Evolutionary conservation across 805 yeast species (phyloP), one percentile per base, ranked within the genome.

Genomic region (Komagataella kurtzmanii): DNA sequence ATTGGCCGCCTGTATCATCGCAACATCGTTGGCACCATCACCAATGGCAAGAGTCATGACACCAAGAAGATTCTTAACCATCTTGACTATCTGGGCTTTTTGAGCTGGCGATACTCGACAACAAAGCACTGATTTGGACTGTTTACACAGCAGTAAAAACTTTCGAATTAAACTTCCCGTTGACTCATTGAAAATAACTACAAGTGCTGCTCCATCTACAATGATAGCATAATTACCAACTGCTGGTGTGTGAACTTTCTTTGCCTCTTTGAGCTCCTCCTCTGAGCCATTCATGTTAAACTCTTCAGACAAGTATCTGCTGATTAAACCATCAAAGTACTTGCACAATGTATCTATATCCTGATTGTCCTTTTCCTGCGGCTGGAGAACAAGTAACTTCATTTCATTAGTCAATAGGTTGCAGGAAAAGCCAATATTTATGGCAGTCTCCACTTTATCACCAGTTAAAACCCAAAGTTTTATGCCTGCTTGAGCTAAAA

Each of bases 1-100:
- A 62, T 86, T 83, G 3, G 95, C 91, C 40, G 87, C 85, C 60
- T 85, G 91, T 55, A 85, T 86, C 95, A 85, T 85, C 7, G 93
- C 86, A 49, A 85, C 93, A 64, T 85, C 95, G 61, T 85, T 85
- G 23, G 93, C 87, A 56, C 95, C 95, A 62, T 85, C 95, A 36
- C 95, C 95, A 62, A 85, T 80, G 0, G 91, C 88, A 53, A 85
- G 71, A 0, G 93, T 84, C 80, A 84, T 83, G 40, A 85, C 93
- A 49, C 75, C 74, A 57, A 85, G 72, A 7, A 74, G 73, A 30
- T 73, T 69, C 61, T 83, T 83, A 24, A 85, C 89, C 69, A 81
- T 65, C 54, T 69, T 72, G 19, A 85, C 91, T 23, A 86, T 85
- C 14, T 76, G 76, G 3, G 93, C 95, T 67, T 85, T 85, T 63